Evolutionary conservation across 1,284 basidiomycete genomes (phyloP).

Genomic region (Cutaneotrichosporon dermatis): DNA sequence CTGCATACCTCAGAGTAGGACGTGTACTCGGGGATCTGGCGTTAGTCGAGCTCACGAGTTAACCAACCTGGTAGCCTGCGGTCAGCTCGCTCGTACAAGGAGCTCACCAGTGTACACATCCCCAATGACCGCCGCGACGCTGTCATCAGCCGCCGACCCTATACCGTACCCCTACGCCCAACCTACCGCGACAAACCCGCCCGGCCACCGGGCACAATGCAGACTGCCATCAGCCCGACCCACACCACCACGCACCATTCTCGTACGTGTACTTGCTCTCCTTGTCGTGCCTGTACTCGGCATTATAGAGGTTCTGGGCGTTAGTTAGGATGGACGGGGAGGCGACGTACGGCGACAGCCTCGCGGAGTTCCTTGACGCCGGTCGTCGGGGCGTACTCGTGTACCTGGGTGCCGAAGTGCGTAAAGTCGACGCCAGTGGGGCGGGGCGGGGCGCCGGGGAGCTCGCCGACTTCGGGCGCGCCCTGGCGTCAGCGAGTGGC

Average conservation of each 20-base stretch:
- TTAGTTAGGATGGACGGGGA: constrained; percentile 62
- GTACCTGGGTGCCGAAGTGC: constrained; percentile 56
- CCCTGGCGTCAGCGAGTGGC: constrained; percentile 6
- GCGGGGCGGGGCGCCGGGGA: constrained; percentile 67
- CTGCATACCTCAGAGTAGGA: constrained; percentile 56
- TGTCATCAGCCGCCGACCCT: background rate
- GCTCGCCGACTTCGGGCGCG: constrained; percentile 54
- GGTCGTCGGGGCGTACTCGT: constrained; percentile 90
- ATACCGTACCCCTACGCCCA: constrained; percentile 44
- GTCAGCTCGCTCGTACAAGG: background rate
- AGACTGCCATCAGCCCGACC: constrained; percentile 30
- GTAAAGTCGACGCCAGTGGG: constrained; percentile 59
- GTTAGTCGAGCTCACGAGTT: too few species aligned
- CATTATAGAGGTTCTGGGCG: constrained; percentile 67
- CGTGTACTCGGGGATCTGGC: constrained; percentile 41
- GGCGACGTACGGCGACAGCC: constrained; percentile 31
- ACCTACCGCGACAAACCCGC: constrained; percentile 80
- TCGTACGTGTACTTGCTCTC: constrained; percentile 78
- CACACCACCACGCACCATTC: constrained; percentile 51
- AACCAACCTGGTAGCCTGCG: constrained; percentile 20
- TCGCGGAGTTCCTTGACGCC: constrained; percentile 64
- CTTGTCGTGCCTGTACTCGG: constrained; percentile 75
- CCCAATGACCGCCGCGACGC: constrained; percentile 14
- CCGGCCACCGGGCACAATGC: constrained; percentile 69
- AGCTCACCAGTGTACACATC: constrained; percentile 36